Base-by-base conservation (phyloP, 2,329 filamentous ascomycete genomes). In the Nothomitra cinnamomea region DNA sequence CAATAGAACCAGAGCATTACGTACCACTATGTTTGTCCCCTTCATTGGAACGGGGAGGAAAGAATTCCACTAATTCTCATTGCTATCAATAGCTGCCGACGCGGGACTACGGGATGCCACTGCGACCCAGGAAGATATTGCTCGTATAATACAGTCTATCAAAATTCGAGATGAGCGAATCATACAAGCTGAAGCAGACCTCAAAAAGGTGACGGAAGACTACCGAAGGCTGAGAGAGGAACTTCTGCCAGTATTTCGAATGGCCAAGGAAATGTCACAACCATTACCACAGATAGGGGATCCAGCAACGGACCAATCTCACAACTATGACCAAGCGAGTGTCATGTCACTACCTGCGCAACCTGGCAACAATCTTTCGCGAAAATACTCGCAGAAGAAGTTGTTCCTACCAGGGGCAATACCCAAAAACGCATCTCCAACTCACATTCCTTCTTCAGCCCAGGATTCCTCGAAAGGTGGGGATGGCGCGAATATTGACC, bases 111-210 rank as follows among this genome's bases (percentile, higher is more conserved):
- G 89, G 66, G 88, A 94, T 64, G 81, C 86, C 54, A 85, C 82
- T 41, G 90, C 90, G 3, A 95, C 89, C 0, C 80, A 95, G 60
- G 90, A 95, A 62, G 92, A 98, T 64, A 87, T 98, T 62, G 85
- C 87, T 58, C 82, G 89, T 53, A 77, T 98, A 19, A 90, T 95
- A 57, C 85, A 90, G 62, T 88, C 94, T 57, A 80, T 98, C 47
- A 82, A 86, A 59, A 73, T 94, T 58, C 85, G 92, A 60, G 92
- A 98, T 66, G 87, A 95, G 69, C 82, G 88, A 56, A 90, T 96
- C 69, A 80, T 79, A 58, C 73, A 85, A 43, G 78, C 90, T 24
- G 90, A 96, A 67, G 77, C 82, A 55, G 88, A 96, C 64, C 69
- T 96, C 63, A 80, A 85, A 57, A 80, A 84, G 57, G 77, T 96